phyloP scores from a whole-genome alignment of 2,329 filamentous ascomycete species.

The Fusarium sp. region DNA sequence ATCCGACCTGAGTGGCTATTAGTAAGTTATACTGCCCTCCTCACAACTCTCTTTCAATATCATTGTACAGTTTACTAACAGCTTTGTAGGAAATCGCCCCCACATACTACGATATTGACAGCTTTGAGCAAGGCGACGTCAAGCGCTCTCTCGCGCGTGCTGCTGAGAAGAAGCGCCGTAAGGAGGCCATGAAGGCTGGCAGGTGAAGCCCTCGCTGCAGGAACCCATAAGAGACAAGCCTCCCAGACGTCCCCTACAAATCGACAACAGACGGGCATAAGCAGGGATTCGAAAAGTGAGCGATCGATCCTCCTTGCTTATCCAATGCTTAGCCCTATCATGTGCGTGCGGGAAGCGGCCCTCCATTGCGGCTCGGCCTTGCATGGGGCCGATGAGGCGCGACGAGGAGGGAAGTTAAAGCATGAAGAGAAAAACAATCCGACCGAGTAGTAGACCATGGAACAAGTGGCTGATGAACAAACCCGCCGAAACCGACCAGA shows the following conservation, averaged over 20 bases:
- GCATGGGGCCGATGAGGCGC: constrained; percentile 11
- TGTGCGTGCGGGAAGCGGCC: constrained; percentile 20
- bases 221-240: constrained; percentile 10
- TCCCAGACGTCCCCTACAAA: background rate
- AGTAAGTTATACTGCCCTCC: constrained; percentile 61
- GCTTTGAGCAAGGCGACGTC: constrained; percentile 88
- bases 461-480: no score
- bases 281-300: constrained; percentile 14
- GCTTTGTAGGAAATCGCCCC: constrained; percentile 84
- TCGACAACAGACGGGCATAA: background rate
- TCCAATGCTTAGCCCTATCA: constrained; percentile 18
- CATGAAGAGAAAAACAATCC: no score
- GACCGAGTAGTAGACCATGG: no score
- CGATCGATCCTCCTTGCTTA: constrained; percentile 27
- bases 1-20: constrained; percentile 95
- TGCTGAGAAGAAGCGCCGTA: constrained; percentile 69
- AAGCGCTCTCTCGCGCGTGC: constrained; percentile 72
- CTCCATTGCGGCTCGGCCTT: constrained; percentile 20
- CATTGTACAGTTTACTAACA: constrained; percentile 24
- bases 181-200: constrained; percentile 65
- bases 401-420: constrained; percentile 5
- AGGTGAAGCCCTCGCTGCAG: constrained; percentile 47
- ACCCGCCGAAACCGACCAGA: no score
- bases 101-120: constrained; percentile 86
- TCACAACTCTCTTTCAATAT: background rate